Conservation (phyloP, 1,139 yeast species). For the Hyphopichia pseudoburtonii region DNA sequence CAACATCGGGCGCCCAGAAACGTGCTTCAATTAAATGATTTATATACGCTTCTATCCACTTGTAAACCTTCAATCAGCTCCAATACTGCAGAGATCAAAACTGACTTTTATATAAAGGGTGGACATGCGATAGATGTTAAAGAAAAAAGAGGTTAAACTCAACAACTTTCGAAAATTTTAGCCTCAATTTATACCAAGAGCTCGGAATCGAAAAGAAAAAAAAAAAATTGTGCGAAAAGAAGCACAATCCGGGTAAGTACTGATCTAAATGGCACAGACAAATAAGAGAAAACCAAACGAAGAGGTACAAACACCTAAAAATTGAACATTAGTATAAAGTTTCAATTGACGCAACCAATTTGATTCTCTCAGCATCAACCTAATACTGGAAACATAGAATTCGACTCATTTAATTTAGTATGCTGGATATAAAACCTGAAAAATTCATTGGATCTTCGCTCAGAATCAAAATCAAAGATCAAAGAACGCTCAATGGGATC, state of each 20-base stretch:
- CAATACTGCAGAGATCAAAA: slow-evolving; percentile 14
- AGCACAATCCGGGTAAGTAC: neutral
- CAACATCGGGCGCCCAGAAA: slow-evolving; percentile 62
- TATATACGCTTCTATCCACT: slow-evolving; percentile 43
- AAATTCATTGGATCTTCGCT: slow-evolving; percentile 35
- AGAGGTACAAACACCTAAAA: no score
- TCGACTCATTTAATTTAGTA: neutral
- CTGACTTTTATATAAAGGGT: slow-evolving; percentile 32
- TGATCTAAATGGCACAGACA: neutral
- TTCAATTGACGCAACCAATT: no score
- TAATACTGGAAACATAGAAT: no score
- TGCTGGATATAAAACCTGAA: slow-evolving; percentile 15
- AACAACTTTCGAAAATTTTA: neutral
- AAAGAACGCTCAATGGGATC: slow-evolving; percentile 37
- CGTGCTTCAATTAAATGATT: slow-evolving; percentile 46
- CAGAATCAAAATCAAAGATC: slow-evolving; percentile 29
- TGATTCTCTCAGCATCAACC: no score
- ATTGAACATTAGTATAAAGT: no score
- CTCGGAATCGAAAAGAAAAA: no score
- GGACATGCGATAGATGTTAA: slow-evolving; percentile 50
- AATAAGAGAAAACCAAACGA: no score
- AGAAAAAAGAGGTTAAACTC: slow-evolving; percentile 8
- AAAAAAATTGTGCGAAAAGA: no score
- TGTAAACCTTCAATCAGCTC: slow-evolving; percentile 22
- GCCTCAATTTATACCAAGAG: neutral